These are phyloP conservation scores for Catenaria anguillulae DNA, from an alignment of 371 early-diverging fungal genomes.

Conservation along the genomic window DNA sequence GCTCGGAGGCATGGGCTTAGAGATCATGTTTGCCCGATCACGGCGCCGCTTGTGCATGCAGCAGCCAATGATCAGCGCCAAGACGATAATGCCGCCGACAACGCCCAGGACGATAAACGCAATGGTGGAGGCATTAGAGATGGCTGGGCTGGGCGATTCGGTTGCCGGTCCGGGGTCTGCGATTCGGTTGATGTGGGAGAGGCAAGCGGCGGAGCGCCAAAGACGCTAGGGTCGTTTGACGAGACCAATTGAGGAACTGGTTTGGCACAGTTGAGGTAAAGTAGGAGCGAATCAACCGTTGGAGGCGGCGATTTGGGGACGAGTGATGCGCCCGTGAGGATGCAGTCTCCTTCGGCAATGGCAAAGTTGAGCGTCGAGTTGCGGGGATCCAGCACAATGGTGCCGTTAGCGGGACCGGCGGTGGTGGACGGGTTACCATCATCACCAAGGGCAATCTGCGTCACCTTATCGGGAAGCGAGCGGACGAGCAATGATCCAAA, in stretches of 20 bases:
- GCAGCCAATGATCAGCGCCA: background rate
- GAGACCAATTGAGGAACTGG: background rate
- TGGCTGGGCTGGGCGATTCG: no score
- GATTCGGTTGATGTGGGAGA: no score
- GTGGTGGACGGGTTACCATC: no score
- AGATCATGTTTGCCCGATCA: no score
- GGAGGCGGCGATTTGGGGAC: no score
- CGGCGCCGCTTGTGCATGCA: no score
- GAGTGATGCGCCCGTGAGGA: background rate
- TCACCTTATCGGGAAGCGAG: no score
- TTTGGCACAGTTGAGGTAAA: background rate
- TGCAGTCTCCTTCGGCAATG: background rate
- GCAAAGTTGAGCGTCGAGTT: background rate
- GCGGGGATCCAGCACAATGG: background rate
- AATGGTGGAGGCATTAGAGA: no score
- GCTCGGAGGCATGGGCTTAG: no score
- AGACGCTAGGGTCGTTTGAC: background rate
- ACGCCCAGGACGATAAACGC: background rate
- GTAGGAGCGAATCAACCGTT: background rate
- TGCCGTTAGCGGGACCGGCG: background rate
- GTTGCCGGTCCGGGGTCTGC: no score
- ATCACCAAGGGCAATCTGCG: background rate
- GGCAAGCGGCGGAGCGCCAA: no score
- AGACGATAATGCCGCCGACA: background rate
- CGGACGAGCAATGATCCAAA: background rate